Evolutionary conservation across 768 basidiomycete genomes (phyloP).

Genomic region (Nidularia sp.): DNA sequence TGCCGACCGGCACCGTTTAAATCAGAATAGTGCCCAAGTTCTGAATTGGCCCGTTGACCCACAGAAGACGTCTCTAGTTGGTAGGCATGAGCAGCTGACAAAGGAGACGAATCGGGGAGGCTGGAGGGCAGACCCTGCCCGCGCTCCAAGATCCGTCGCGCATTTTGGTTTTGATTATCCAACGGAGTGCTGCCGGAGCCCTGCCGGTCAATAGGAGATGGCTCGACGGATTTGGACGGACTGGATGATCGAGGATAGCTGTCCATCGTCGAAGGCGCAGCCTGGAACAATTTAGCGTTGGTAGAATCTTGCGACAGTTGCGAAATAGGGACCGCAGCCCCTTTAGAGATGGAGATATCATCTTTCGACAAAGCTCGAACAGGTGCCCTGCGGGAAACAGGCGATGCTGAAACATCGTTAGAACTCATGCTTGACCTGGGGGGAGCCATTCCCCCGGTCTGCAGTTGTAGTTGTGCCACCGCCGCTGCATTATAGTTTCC

Average conservation of each 20-base stretch:
- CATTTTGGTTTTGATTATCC: conserved; percentile 31
- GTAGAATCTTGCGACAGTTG: conserved; percentile 48
- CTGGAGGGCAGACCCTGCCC: conserved; percentile 43
- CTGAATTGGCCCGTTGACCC: conserved; percentile 69
- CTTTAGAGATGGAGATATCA: conserved; percentile 48
- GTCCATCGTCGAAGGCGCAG: conserved; percentile 28
- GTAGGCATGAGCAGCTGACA: conserved; percentile 56
- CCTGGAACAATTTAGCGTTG: conserved; percentile 59
- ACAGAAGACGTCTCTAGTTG: conserved; percentile 29
- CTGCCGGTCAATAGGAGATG: conserved; percentile 40
- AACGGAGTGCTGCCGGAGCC: conserved; percentile 17
- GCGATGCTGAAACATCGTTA: conserved; percentile 25
- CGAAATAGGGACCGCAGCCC: conserved; percentile 50
- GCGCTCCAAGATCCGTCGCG: conserved; percentile 38
- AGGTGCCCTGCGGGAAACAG: conserved; percentile 27
- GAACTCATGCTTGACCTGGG: conserved; percentile 56
- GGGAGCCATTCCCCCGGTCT: conserved; percentile 26
- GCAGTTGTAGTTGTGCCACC: conserved; percentile 23
- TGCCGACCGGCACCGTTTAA: conserved; percentile 29
- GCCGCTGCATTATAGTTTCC: conserved; percentile 19
- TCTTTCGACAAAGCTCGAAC: conserved; percentile 51
- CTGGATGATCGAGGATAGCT: conserved; percentile 41
- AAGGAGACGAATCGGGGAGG: conserved; percentile 50
- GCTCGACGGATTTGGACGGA: conserved; percentile 50
- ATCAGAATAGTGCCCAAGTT: conserved; percentile 79